Conservation (phyloP, 768 basidiomycete species). For the Suillus subaureus region DNA sequence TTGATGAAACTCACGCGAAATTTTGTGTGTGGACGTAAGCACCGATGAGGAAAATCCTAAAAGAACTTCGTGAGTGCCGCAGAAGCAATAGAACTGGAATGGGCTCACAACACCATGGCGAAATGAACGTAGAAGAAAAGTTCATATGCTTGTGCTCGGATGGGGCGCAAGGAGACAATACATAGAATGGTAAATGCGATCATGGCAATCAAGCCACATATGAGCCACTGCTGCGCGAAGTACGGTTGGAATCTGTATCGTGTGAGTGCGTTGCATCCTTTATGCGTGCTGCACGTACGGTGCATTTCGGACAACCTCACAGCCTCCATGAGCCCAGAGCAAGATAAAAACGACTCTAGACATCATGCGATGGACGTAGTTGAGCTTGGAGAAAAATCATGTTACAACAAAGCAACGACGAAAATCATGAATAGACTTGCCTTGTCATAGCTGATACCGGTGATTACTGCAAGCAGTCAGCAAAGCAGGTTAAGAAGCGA, state of each 20-base stretch:
- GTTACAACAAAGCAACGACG: not conserved
- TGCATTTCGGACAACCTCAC: slow-evolving; percentile 33
- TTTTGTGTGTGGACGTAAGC: slow-evolving; percentile 33
- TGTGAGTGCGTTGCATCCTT: not conserved
- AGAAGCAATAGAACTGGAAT: not conserved
- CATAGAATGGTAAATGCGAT: slow-evolving; percentile 44
- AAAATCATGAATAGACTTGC: slow-evolving; percentile 33
- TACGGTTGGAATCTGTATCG: slow-evolving; percentile 11
- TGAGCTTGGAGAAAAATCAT: slow-evolving; percentile 24
- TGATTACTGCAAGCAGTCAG: slow-evolving; percentile 41
- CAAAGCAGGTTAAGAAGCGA: not conserved
- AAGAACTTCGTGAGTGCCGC: not conserved
- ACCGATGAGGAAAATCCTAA: slow-evolving; percentile 34
- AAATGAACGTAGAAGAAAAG: slow-evolving; percentile 52
- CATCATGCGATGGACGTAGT: slow-evolving; percentile 45
- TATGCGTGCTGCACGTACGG: not conserved
- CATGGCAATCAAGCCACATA: slow-evolving; percentile 34
- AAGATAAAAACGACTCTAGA: slow-evolving; percentile 46
- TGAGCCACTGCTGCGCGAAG: slow-evolving; percentile 19
- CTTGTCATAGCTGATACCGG: slow-evolving; percentile 52
- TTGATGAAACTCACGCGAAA: slow-evolving; percentile 5
- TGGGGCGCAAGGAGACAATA: slow-evolving; percentile 47
- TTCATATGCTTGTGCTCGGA: slow-evolving; percentile 48
- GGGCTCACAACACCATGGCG: slow-evolving; percentile 37
- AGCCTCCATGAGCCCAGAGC: slow-evolving; percentile 49